Evolutionary conservation across 192 early-diverging fungal genomes (phyloP).

Genomic region (Gryganskiella cystojenkinii): DNA sequence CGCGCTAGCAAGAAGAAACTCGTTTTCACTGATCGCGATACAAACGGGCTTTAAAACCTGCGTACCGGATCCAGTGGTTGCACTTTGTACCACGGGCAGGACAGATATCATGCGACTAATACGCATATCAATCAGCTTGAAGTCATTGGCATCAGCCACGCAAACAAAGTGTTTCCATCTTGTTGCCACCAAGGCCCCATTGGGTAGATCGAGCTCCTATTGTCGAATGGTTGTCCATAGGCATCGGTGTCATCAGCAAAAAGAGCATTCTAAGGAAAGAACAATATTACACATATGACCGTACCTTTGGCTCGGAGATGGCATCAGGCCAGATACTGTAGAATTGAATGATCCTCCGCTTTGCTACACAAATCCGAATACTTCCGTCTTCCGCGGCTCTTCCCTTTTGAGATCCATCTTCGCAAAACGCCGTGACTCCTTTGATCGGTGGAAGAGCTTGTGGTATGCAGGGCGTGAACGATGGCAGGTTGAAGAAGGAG

Average conservation of each 20-base stretch:
- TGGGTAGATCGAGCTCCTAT: slow-evolving; percentile 72
- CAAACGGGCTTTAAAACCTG: slow-evolving; percentile 68
- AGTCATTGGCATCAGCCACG: slow-evolving; percentile 74
- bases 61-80: slow-evolving; percentile 13
- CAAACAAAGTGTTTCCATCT: slow-evolving; percentile 67
- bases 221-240: neutral
- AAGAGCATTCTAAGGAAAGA: too few relatives aligned
- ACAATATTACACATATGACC: neutral
- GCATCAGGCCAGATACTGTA: slow-evolving; percentile 50
- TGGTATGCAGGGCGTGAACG: slow-evolving; percentile 56
- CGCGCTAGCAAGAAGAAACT: slow-evolving; percentile 75
- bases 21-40: slow-evolving; percentile 66
- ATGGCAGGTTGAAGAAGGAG: slow-evolving; percentile 69
- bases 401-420: slow-evolving; percentile 61
- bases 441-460: slow-evolving; percentile 59
- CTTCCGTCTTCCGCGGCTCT: slow-evolving; percentile 60
- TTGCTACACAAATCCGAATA: slow-evolving; percentile 60
- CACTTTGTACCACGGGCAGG: slow-evolving; percentile 32
- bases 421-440: slow-evolving; percentile 68
- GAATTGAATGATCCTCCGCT: slow-evolving; percentile 58
- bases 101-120: slow-evolving; percentile 40
- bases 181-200: slow-evolving; percentile 68
- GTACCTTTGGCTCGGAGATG: slow-evolving; percentile 38
- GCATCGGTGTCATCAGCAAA: neutral
- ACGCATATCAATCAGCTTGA: slow-evolving; percentile 71